A percentile compares a stretch with the other conserved stretches of the same genome.
These are phyloP conservation scores for Blastobotrys proliferans DNA, from an alignment of 1,139 yeast species.

Conservation along the genomic window DNA sequence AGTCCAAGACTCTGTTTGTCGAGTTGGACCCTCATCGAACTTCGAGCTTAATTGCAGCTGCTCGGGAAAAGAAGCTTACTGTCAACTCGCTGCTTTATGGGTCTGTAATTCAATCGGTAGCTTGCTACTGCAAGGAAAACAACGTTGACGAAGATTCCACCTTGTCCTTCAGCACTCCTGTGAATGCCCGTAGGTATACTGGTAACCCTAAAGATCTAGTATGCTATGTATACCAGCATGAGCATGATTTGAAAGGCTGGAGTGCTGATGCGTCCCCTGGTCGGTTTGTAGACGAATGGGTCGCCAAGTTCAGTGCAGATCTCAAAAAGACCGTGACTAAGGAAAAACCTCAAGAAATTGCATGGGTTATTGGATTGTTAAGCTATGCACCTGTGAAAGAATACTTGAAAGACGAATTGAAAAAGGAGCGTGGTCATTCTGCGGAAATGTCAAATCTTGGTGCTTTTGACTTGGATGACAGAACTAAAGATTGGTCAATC, in stretches of 20 bases:
- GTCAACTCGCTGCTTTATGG: slow-evolving; percentile 10
- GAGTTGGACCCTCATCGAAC: slow-evolving; percentile 13
- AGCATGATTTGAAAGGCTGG: neutral
- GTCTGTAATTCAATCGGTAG: slow-evolving; percentile 6
- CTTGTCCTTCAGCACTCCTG: slow-evolving; percentile 17
- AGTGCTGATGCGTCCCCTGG: neutral
- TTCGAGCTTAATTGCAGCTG: slow-evolving; percentile 9
- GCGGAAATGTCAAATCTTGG: slow-evolving; percentile 18
- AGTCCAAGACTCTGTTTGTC: slow-evolving; percentile 16
- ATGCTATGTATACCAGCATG: slow-evolving; percentile 19
- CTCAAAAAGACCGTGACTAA: slow-evolving; percentile 8
- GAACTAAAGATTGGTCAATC: neutral
- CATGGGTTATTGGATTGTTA: slow-evolving; percentile 19
- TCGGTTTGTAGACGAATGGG: slow-evolving; percentile 14
- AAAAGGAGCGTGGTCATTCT: neutral
- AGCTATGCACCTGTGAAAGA: slow-evolving; percentile 15
- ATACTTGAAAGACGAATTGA: slow-evolving; percentile 10
- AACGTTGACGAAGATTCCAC: neutral
- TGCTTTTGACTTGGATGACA: neutral
- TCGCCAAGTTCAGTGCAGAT: slow-evolving; percentile 9
- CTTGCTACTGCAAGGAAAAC: neutral
- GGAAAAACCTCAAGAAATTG: slow-evolving; percentile 10
- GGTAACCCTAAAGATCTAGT: slow-evolving; percentile 14
- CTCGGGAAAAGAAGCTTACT: slow-evolving; percentile 4
- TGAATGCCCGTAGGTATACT: slow-evolving; percentile 22